These are phyloP conservation scores for Microbotryum lychnidis-dioicae DNA, from an alignment of 1,284 basidiomycete species.

Conservation along the genomic window DNA sequence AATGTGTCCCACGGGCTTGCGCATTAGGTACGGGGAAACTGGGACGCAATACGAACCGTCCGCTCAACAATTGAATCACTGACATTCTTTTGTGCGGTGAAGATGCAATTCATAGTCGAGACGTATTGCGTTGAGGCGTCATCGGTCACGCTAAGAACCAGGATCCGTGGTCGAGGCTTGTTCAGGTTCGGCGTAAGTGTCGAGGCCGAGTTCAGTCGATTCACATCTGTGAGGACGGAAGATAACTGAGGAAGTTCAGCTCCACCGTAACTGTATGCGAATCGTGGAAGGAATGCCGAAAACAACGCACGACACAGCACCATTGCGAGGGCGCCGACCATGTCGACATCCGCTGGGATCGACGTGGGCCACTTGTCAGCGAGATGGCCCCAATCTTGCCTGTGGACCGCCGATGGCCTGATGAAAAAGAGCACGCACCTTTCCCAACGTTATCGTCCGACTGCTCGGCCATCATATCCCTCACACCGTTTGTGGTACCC, in stretches of 20 bases:
- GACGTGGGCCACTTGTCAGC: neutral
- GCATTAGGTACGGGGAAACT: neutral
- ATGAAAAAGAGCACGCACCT: neutral
- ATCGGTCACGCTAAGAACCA: conserved; percentile 85
- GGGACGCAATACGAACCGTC: neutral
- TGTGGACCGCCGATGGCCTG: neutral
- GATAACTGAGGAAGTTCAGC: neutral
- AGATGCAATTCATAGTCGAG: conserved; percentile 98
- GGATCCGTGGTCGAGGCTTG: conserved; percentile 56
- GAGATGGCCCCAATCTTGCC: neutral
- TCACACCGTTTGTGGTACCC: conserved; percentile 59
- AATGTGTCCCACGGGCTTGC: neutral
- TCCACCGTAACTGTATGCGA: too few relatives aligned
- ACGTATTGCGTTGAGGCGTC: conserved; percentile 83
- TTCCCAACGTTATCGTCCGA: conserved; percentile 42
- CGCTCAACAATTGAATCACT: conserved; percentile 34
- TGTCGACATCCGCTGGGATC: neutral
- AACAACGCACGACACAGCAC: conserved; percentile 69
- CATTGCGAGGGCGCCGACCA: conserved; percentile 81
- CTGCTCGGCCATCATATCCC: conserved; percentile 51
- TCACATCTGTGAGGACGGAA: conserved; percentile 57
- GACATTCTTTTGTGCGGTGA: conserved; percentile 93
- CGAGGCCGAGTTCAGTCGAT: conserved; percentile 52
- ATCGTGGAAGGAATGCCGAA: neutral
- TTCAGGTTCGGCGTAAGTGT: conserved; percentile 40